Evolutionary conservation across 331 rosid species (phyloP).

Genomic region (Malus hybrid): DNA sequence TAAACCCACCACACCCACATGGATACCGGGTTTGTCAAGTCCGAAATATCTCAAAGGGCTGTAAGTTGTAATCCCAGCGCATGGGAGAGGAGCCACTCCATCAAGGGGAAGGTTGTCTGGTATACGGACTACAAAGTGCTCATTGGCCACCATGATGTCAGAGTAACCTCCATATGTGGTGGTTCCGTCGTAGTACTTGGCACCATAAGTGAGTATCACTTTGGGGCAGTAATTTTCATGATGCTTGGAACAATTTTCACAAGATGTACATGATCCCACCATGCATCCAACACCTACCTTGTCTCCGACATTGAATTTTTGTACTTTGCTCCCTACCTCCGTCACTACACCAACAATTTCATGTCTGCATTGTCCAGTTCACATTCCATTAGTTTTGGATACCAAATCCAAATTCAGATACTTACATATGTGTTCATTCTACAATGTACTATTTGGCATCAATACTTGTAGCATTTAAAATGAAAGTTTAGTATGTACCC

Average conservation of each 20-base stretch:
- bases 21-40: conserved; percentile 27
- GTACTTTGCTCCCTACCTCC: conserved; percentile 46
- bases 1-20: conserved; percentile 47
- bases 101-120: conserved; percentile 38
- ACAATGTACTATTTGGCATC: too few relatives aligned
- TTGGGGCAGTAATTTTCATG: conserved; percentile 54
- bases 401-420: too few relatives aligned
- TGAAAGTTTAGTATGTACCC: conserved; percentile 27
- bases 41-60: conserved; percentile 36
- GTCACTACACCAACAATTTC: conserved; percentile 65
- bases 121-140: conserved; percentile 32
- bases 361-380: conserved; percentile 8
- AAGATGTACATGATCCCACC: conserved; percentile 52
- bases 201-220: conserved; percentile 28
- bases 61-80: conserved; percentile 30
- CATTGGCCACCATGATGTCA: conserved; percentile 34
- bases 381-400: too few relatives aligned
- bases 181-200: conserved; percentile 34
- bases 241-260: conserved; percentile 35
- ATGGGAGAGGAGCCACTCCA: conserved; percentile 25
- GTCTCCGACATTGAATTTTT: conserved; percentile 36
- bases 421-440: too few relatives aligned
- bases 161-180: conserved; percentile 66
- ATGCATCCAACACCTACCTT: conserved; percentile 57
- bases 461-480: too few relatives aligned